phyloP scores from a whole-genome alignment of 1,284 basidiomycete genomes.

The Hymenochaete sp. region DNA sequence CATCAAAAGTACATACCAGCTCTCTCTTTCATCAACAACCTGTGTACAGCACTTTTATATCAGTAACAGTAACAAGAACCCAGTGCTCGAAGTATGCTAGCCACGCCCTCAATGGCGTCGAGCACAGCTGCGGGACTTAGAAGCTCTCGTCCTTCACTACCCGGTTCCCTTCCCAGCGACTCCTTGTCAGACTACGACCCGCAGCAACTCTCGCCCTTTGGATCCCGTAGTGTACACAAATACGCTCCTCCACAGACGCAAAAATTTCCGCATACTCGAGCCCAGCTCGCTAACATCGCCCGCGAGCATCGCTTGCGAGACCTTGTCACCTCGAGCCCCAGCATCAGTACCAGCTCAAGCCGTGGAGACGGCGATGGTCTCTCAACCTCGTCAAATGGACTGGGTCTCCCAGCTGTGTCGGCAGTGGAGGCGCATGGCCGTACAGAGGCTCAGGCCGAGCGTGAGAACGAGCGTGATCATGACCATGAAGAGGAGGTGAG shows the following conservation, averaged over 20 bases:
- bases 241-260: conserved; percentile 10
- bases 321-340: no score
- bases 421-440: no score
- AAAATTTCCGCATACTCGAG: conserved; percentile 70
- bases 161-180: no score
- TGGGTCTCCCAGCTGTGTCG: neutral
- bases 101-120: no score
- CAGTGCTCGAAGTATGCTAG: no score
- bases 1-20: no score
- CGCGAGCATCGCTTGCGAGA: conserved; percentile 47
- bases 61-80: no score
- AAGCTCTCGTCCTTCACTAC: no score
- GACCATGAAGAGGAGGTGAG: conserved; percentile 48
- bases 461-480: conserved; percentile 42
- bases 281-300: conserved; percentile 62
- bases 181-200: conserved; percentile 6
- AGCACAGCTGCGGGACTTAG: no score
- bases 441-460: conserved; percentile 22
- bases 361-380: neutral
- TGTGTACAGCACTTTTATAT: no score
- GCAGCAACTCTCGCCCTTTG: no score
- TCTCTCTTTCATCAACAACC: no score
- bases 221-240: neutral
- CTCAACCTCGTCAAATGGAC: neutral
- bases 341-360: neutral